Evolutionary conservation across 2,329 filamentous ascomycete species (phyloP), one percentile per base, ranked within the genome.

Genomic region (Rhytidhysteron rufulum): DNA sequence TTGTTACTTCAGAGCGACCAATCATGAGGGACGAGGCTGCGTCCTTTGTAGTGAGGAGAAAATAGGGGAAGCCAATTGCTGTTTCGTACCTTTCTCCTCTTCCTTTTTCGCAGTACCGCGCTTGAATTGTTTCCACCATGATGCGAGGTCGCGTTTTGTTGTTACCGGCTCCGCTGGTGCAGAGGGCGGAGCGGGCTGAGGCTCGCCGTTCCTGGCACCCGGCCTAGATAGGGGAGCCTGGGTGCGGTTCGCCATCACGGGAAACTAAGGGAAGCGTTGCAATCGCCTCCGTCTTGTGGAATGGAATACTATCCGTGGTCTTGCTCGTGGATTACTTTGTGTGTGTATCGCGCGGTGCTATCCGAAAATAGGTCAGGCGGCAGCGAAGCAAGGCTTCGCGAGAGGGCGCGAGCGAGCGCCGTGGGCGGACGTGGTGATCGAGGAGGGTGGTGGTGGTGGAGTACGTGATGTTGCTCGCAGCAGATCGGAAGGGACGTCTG

Each of bases 41-140:
- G n/a, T n/a, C n/a, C n/a, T n/a, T n/a, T n/a, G n/a, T n/a, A n/a
- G n/a, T n/a, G n/a, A n/a, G n/a, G n/a, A n/a, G n/a, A n/a, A n/a
- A n/a, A n/a, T n/a, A n/a, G n/a, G n/a, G 24, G 24, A 13, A 8
- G 24, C 24, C 7, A 27, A 13, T 27, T 7, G 13, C 7, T 27
- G 24, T 27, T 30, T 5, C 22, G 61, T 73, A 80, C 79, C 78
- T 76, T 81, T 80, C 44, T 78, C 74, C 47, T 83, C 80, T 47
- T 79, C 75, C 55, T 77, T 79, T 59, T 80, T 79, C 39, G 75
- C 71, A 48, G 75, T 76, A 39, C 86, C 66, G 43, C 68, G 79
- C 70, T 93, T 67, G 53, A 98, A 97, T 57, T 84, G 83, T 69
- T 89, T 95, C 93, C 93, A 97, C 93, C 93, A 98, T 44, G 87